Evolutionary conservation across 2,329 filamentous ascomycete genomes (phyloP), one percentile per base, ranked within the genome.

Genomic region (Albifimbria verrucaria): DNA sequence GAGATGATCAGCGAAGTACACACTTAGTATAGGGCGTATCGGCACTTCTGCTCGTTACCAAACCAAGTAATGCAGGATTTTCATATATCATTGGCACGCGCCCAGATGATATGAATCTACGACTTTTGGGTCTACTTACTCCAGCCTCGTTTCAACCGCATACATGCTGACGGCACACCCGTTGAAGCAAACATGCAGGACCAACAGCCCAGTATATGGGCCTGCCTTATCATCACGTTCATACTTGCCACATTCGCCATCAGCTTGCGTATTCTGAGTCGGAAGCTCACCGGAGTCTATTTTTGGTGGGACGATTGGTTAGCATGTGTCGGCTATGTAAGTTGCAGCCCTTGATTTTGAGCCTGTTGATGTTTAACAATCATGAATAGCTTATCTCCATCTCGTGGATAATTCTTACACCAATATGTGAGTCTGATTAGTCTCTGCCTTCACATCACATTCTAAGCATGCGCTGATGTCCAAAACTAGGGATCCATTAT

Each of bases 281-380:
- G 61, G 4, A 56, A 41, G 18, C 48, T 63, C 1, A 63, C 58
- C 0, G 47, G 50, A 23, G 25, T 54, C 6, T 17, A 24, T 0
- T 36, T 63, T 7, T 63, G 61, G 59, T 63, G 61, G 61, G 61
- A 63, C 20, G 61, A 63, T 4, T 61, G 50, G 23, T 55, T 59
- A 48, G 59, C 61, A 1, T 48, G 59, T 7, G 23, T 32, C 11
- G 57, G 55, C 28, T 63, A 63, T 49, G 61, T 63, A 20, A 36
- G 28, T n/a, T 9, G 52, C 10, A 9, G 28, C n/a, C 28, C n/a
- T 10, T 36, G 9, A 36, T 36, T 36, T 10, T n/a, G 28, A 36
- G 28, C 28, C 10, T 36, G 28, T n/a, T n/a, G n/a, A 9, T 36
- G 10, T n/a, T 36, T 36, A 9, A 10, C 28, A 36, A 9, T 10